phyloP scores from a whole-genome alignment of 768 basidiomycete genomes.

The Jaapia argillacea region DNA sequence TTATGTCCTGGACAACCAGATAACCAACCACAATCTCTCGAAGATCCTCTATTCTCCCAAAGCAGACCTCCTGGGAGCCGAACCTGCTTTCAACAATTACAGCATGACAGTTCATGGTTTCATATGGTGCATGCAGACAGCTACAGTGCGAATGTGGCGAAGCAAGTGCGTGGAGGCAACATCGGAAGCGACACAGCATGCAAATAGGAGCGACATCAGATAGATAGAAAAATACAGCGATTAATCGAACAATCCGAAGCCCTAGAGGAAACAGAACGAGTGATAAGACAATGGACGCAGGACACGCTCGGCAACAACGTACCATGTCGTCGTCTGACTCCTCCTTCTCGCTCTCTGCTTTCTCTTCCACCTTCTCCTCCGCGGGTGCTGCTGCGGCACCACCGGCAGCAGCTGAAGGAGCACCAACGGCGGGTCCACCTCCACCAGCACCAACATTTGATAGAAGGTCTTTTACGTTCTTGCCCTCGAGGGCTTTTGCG shows the following conservation, averaged over 20 bases:
- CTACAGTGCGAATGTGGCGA: background rate
- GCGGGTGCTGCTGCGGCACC: conserved; percentile 56
- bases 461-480: conserved; percentile 92
- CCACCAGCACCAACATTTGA: conserved; percentile 93
- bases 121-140: too few relatives aligned
- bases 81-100: too few relatives aligned
- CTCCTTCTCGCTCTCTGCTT: conserved; percentile 83
- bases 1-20: too few relatives aligned
- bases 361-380: conserved; percentile 69
- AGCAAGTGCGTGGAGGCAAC: background rate
- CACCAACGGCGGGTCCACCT: conserved; percentile 64
- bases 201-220: background rate
- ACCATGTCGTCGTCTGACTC: conserved; percentile 91
- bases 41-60: too few relatives aligned
- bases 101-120: too few relatives aligned
- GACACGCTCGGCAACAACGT: conserved; percentile 14
- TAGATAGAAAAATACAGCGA: conserved; percentile 9
- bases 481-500: conserved; percentile 96
- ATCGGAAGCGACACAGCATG: background rate
- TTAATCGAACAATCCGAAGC: conserved; percentile 96
- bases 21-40: too few relatives aligned
- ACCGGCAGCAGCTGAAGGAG: conserved; percentile 43
- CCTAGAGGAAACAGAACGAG: conserved; percentile 33
- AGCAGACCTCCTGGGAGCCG: too few relatives aligned
- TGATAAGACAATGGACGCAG: conserved; percentile 2